phyloP scores from a whole-genome alignment of 306 rosid genomes.

The Crataegus laevigata region DNA sequence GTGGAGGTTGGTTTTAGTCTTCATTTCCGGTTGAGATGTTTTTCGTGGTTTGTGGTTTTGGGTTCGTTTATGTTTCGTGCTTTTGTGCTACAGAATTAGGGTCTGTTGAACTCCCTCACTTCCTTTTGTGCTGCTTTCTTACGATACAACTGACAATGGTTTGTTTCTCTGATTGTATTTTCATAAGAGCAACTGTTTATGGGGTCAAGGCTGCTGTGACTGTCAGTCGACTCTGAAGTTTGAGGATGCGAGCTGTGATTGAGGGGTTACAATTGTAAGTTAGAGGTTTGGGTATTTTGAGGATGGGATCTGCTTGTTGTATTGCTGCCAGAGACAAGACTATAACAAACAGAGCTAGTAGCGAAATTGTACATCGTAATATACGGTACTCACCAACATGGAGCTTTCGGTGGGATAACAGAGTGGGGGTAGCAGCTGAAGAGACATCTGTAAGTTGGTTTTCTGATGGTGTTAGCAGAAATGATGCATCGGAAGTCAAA shows the following conservation, averaged over 20 bases:
- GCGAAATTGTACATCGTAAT: constrained; percentile 43
- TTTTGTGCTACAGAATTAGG: neutral
- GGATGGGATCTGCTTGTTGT: constrained; percentile 58
- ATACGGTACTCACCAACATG: constrained; percentile 45
- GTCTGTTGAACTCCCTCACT: neutral
- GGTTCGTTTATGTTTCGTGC: neutral
- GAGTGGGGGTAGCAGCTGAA: constrained; percentile 56
- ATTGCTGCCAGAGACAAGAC: constrained; percentile 53
- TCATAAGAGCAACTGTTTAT: constrained; percentile 7
- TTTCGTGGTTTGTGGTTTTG: neutral
- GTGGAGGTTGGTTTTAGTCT: neutral
- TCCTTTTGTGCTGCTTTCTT: neutral
- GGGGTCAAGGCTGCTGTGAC: constrained; percentile 9
- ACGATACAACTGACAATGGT: neutral
- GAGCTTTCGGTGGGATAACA: constrained; percentile 65
- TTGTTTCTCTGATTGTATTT: neutral
- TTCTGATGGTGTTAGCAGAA: constrained; percentile 40
- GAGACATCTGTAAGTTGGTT: constrained; percentile 43
- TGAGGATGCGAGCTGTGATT: constrained; percentile 16
- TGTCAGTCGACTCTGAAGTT: constrained; percentile 9
- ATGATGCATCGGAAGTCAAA: constrained; percentile 39
- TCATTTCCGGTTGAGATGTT: neutral
- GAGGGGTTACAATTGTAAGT: neutral
- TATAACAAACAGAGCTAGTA: constrained; percentile 34
- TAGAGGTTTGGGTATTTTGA: neutral